Evolutionary conservation across 441 rosid genomes (phyloP), one percentile per base, ranked within the genome.

Genomic region (Erysimum cheiri): DNA sequence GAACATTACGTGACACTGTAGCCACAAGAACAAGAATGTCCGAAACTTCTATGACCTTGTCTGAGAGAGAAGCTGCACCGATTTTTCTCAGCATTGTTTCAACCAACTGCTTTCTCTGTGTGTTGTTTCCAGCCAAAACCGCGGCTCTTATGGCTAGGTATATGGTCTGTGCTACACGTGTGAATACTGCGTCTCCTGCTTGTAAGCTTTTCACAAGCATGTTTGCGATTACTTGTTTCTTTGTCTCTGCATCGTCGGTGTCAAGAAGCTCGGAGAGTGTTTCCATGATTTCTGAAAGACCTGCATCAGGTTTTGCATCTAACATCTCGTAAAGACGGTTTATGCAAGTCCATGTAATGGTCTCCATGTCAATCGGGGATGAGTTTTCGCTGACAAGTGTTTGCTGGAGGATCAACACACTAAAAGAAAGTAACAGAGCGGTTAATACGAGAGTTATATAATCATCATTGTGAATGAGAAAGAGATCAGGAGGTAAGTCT

Each of bases 131-230:
- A 0, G 93, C 93, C 0, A 95, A 80, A 49, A 92, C 89, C 2
- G 90, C 78, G 9, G 93, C 93, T 77, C 95, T 86, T 13, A 78
- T 80, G 29, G 92, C 93, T 68, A 85, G 55, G 79, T 95, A 89
- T 4, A 92, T 81, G 37, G 98, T 88, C 10, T 70, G 87, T 24
- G 91, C 87, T 40, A 95, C 93, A 78, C 76, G 90, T 41, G 81
- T 85, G 70, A 92, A 95, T 36, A 95, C 82, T 4, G 93, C 85
- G 61, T 95, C 98, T 55, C 97, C 96, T 12, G 91, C 91, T 78
- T 88, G 99, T 80, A 95, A 79, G 85, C 97, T 89, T 85, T 84
- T 95, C 8, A 83, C 88, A 63, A 95, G 79, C 88, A 85, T 90
- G 78, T 87, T 87, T 24, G 79, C 84, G 80, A 90, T 84, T 24